Conservation (phyloP, 768 basidiomycete species). For the Leucogyrophana mollusca region DNA sequence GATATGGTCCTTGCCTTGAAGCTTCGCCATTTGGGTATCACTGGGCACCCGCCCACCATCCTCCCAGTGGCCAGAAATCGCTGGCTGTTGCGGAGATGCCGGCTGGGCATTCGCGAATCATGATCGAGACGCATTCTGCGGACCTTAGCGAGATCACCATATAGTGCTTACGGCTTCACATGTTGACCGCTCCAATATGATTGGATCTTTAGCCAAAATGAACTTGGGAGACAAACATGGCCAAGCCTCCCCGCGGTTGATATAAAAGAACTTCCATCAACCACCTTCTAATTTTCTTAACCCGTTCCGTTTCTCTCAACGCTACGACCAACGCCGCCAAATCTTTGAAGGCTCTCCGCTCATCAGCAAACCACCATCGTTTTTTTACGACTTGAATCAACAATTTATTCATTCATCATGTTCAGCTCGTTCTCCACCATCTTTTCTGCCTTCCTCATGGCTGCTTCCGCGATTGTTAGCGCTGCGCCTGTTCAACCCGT, state of each 20-base stretch:
- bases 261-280: constrained; percentile 15
- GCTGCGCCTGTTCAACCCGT: constrained; percentile 27
- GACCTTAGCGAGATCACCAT: not conserved
- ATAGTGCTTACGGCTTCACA: not conserved
- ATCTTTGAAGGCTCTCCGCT: not conserved
- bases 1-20: too few relatives aligned
- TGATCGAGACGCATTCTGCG: too few relatives aligned
- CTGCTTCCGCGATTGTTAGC: constrained; percentile 21
- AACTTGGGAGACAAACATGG: constrained; percentile 16
- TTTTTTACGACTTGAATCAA: constrained; percentile 14
- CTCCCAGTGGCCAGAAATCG: too few relatives aligned
- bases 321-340: constrained; percentile 2
- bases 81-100: too few relatives aligned
- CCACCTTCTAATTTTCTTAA: not conserved
- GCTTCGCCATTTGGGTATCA: too few relatives aligned
- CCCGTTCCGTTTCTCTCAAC: not conserved
- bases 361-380: constrained; percentile 10
- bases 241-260: constrained; percentile 13
- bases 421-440: constrained; percentile 17
- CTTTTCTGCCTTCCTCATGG: constrained; percentile 31
- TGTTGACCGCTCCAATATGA: not conserved
- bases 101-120: too few relatives aligned
- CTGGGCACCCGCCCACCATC: too few relatives aligned
- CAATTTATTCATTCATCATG: constrained; percentile 21
- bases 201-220: constrained; percentile 3